Evolutionary conservation across 140 eudicot genomes (phyloP).

Genomic region (Anethum foeniculum): DNA sequence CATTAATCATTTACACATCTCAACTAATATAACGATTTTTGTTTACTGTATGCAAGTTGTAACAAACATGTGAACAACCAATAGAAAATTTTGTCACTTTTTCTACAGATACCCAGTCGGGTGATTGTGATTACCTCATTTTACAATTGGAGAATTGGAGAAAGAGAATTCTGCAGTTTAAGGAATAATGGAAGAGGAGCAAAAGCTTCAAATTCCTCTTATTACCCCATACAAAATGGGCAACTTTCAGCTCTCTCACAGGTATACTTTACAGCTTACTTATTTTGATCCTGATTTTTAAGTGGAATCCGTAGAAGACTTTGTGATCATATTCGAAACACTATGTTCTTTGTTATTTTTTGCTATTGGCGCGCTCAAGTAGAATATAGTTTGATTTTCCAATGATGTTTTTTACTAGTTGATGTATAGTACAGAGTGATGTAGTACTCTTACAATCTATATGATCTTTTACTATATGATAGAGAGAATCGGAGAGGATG

Average conservation of each 20-base stretch:
- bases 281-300: neutral
- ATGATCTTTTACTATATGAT: too few relatives aligned
- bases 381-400: neutral
- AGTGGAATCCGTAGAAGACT: neutral
- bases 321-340: too few relatives aligned
- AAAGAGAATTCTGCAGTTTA: neutral
- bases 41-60: too few relatives aligned
- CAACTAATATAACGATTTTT: neutral
- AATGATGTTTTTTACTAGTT: too few relatives aligned
- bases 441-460: too few relatives aligned
- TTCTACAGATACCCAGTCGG: too few relatives aligned
- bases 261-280: neutral
- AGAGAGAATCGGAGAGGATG: too few relatives aligned
- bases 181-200: neutral
- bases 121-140: neutral
- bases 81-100: too few relatives aligned
- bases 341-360: neutral
- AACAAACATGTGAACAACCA: neutral
- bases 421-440: too few relatives aligned
- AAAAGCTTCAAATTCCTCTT: neutral
- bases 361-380: too few relatives aligned
- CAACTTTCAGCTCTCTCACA: slow-evolving; percentile 2
- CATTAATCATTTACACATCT: neutral
- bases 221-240: slow-evolving; percentile 10
- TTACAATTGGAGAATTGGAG: neutral